Percentiles rank a stretch among this genome's conserved stretches.
These are phyloP conservation scores for Fusarium solani-melongenae DNA, from an alignment of 2,329 filamentous ascomycete species.

Conservation along the genomic window DNA sequence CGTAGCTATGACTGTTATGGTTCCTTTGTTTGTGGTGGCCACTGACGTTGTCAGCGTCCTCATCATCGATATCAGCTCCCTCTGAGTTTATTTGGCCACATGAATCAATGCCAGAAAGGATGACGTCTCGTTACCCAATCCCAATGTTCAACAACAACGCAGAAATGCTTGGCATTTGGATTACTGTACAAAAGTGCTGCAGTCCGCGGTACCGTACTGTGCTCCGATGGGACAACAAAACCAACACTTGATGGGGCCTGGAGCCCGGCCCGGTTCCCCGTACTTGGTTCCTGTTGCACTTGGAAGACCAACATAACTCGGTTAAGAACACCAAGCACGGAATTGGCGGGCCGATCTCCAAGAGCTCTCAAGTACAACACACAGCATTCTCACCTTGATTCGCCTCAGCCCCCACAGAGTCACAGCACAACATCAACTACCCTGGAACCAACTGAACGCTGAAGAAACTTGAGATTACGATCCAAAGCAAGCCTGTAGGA, in stretches of 20 bases:
- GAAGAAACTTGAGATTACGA: background rate
- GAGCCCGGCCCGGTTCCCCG: background rate
- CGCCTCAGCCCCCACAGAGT: background rate
- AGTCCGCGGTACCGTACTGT: background rate
- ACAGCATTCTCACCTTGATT: background rate
- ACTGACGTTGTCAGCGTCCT: background rate
- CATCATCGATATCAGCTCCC: background rate
- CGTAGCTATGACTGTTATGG: background rate
- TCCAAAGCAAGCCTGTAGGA: background rate
- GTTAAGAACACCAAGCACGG: background rate
- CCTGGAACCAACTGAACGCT: background rate
- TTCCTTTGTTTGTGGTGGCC: background rate
- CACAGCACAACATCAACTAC: background rate
- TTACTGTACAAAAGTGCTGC: background rate
- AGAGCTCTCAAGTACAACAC: background rate
- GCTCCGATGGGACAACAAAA: background rate
- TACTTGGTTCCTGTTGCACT: background rate
- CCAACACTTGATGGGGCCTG: background rate
- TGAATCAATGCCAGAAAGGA: background rate
- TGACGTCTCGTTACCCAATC: background rate
- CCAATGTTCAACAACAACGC: background rate
- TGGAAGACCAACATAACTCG: background rate
- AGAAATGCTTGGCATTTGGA: background rate
- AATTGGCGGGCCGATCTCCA: background rate
- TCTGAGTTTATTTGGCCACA: background rate